Evolutionary conservation across 23 red algal genomes (phyloP).

Genomic region (Gracilaria domingensis): DNA sequence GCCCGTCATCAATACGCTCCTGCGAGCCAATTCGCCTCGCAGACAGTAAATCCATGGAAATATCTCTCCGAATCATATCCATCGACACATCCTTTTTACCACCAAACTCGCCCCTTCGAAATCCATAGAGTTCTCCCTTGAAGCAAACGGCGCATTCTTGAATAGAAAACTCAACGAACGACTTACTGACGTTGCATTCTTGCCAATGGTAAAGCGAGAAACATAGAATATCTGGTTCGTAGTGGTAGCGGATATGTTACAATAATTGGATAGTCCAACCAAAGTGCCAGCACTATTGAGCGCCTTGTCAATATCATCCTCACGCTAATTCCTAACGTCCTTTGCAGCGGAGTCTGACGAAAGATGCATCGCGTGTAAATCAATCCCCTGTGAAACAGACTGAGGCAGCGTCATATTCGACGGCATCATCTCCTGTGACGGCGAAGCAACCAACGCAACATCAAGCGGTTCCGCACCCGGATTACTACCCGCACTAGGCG

Average conservation of each 20-base stretch:
- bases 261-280: conserved; percentile 12
- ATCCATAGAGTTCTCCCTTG: conserved; percentile 69
- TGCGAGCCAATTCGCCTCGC: conserved; percentile 10
- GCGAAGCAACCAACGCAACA: background rate
- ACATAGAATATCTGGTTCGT: conserved; percentile 39
- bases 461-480: background rate
- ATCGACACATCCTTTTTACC: conserved; percentile 60
- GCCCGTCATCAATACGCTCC: conserved; percentile 22
- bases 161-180: conserved; percentile 59
- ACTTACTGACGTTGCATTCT: conserved; percentile 55
- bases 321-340: conserved; percentile 19
- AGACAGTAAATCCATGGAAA: conserved; percentile 63
- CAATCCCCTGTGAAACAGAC: background rate
- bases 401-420: conserved; percentile 30
- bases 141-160: conserved; percentile 50
- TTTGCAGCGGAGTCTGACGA: conserved; percentile 27
- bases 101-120: conserved; percentile 51
- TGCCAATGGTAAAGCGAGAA: conserved; percentile 28
- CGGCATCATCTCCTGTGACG: conserved; percentile 20
- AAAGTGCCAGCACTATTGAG: conserved; percentile 58
- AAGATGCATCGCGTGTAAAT: background rate
- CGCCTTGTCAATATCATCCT: conserved; percentile 63
- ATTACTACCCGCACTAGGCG: background rate
- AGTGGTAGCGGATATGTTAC: conserved; percentile 18
- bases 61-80: conserved; percentile 57